A percentile compares a stretch with the other conserved stretches of the same genome.
These are phyloP conservation scores for Sherardia arvensis DNA, from an alignment of 257 asterid genomes.

Conservation along the genomic window DNA sequence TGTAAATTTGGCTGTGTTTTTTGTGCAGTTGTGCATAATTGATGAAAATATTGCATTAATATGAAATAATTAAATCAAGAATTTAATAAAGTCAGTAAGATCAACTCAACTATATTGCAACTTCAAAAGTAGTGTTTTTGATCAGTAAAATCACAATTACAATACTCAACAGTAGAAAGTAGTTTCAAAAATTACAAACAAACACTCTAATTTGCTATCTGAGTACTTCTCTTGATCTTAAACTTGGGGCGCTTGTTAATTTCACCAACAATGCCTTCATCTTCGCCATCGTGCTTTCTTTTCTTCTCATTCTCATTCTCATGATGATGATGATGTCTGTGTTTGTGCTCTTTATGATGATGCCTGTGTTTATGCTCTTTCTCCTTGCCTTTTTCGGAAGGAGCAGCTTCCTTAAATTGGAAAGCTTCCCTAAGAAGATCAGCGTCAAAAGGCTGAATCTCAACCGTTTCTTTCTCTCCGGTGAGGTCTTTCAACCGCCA, in stretches of 20 bases:
- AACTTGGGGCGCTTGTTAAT: slow-evolving; percentile 56
- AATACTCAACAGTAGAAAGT: too few species aligned
- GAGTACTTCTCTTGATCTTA: slow-evolving; percentile 28
- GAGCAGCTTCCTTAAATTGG: neutral
- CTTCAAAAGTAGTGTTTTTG: too few species aligned
- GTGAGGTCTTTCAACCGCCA: neutral
- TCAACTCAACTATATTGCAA: too few species aligned
- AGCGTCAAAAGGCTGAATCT: neutral
- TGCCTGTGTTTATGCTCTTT: slow-evolving; percentile 36
- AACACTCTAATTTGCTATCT: neutral
- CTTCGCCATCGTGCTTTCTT: slow-evolving; percentile 60
- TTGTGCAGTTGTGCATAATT: too few species aligned
- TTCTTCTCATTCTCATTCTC: slow-evolving; percentile 22
- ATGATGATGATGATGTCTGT: too few species aligned
- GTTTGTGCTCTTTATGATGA: slow-evolving; percentile 38
- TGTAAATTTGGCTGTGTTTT: too few species aligned
- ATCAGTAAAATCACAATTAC: too few species aligned
- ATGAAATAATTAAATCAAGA: neutral
- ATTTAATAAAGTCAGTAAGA: too few species aligned
- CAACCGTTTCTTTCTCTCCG: neutral
- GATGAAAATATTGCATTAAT: too few species aligned
- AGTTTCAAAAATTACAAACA: neutral
- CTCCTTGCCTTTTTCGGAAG: slow-evolving; percentile 88
- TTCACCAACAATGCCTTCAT: slow-evolving; percentile 40
- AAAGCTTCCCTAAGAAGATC: neutral